These are phyloP conservation scores for Tremellales sp. DNA, from an alignment of 1,284 basidiomycete genomes.

Conservation along the genomic window DNA sequence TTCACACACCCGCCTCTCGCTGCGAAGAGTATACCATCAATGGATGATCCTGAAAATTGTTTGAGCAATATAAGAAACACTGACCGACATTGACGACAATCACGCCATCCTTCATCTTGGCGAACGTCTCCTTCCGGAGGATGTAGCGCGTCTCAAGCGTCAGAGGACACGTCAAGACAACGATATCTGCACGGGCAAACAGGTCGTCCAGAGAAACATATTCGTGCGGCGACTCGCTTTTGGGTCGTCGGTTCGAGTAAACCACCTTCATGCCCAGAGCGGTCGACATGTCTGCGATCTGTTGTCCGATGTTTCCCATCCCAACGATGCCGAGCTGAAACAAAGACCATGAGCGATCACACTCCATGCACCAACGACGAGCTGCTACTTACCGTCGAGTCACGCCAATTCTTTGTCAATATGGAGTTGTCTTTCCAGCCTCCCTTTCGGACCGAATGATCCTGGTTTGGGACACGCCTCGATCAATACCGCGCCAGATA, in stretches of 20 bases:
- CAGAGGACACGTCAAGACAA: conserved; percentile 27
- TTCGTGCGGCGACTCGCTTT: background rate
- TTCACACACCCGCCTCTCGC: conserved; percentile 20
- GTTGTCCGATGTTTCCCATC: conserved; percentile 24
- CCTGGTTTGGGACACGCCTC: conserved; percentile 5
- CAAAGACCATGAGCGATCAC: background rate
- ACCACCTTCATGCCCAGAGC: conserved; percentile 18
- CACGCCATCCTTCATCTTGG: conserved; percentile 25
- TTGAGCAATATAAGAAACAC: background rate
- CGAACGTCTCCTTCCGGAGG: conserved; percentile 14
- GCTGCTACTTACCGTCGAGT: conserved; percentile 13
- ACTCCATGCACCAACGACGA: background rate
- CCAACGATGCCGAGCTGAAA: conserved; percentile 29
- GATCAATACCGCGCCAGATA: background rate
- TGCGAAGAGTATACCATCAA: background rate
- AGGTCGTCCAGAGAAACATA: conserved; percentile 16
- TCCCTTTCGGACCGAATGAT: conserved; percentile 17
- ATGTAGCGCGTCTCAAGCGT: conserved; percentile 17
- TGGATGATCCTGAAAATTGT: background rate
- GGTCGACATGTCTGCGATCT: conserved; percentile 18
- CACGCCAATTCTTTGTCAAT: conserved; percentile 18
- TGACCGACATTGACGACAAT: conserved; percentile 26
- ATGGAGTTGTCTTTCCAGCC: conserved; percentile 16
- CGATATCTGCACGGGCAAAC: conserved; percentile 20
- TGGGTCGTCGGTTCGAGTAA: conserved; percentile 7